Percentiles rank a stretch among this genome's conserved stretches.
These are phyloP conservation scores for Chrysoporthe puriensis DNA, from an alignment of 2,329 filamentous ascomycete species.

Conservation along the genomic window DNA sequence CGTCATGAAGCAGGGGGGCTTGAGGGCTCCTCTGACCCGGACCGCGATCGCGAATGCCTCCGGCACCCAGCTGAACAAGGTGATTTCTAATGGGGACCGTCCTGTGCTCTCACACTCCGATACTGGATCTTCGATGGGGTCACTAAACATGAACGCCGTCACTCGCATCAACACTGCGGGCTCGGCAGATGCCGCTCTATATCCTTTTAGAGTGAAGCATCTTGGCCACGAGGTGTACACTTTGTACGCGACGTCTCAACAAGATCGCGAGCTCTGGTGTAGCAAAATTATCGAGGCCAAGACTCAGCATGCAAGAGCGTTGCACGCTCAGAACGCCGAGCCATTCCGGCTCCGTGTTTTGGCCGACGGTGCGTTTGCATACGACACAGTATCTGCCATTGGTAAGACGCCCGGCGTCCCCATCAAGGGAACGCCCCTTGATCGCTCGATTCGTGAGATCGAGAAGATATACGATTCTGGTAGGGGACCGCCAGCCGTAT, in stretches of 20 bases:
- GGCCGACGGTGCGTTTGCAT: slow-evolving; percentile 88
- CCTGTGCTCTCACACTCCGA: slow-evolving; percentile 69
- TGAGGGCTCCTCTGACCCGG: slow-evolving; percentile 64
- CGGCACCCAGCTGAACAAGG: slow-evolving; percentile 61
- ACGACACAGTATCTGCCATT: slow-evolving; percentile 65
- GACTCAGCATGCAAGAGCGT: slow-evolving; percentile 84
- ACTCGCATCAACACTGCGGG: slow-evolving; percentile 47
- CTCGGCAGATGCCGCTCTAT: slow-evolving; percentile 79
- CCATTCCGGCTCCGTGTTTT: slow-evolving; percentile 91
- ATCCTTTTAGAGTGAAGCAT: slow-evolving; percentile 95
- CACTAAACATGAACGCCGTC: slow-evolving; percentile 42
- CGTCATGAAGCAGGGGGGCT: slow-evolving; percentile 79
- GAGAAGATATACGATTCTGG: slow-evolving; percentile 76
- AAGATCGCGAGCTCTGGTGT: slow-evolving; percentile 85
- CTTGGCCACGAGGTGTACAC: slow-evolving; percentile 92
- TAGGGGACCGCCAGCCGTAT: slow-evolving; percentile 75
- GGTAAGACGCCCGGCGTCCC: slow-evolving; percentile 69
- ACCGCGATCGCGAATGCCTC: slow-evolving; percentile 61
- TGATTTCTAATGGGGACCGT: slow-evolving; percentile 55
- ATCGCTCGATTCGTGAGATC: slow-evolving; percentile 86
- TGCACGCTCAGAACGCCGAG: slow-evolving; percentile 92
- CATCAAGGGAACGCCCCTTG: slow-evolving; percentile 88
- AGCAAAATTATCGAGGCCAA: slow-evolving; percentile 94
- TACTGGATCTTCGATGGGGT: slow-evolving; percentile 68
- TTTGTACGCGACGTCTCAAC: slow-evolving; percentile 77